Base-by-base conservation (phyloP, 805 yeast genomes). In the Metschnikowia similis region DNA sequence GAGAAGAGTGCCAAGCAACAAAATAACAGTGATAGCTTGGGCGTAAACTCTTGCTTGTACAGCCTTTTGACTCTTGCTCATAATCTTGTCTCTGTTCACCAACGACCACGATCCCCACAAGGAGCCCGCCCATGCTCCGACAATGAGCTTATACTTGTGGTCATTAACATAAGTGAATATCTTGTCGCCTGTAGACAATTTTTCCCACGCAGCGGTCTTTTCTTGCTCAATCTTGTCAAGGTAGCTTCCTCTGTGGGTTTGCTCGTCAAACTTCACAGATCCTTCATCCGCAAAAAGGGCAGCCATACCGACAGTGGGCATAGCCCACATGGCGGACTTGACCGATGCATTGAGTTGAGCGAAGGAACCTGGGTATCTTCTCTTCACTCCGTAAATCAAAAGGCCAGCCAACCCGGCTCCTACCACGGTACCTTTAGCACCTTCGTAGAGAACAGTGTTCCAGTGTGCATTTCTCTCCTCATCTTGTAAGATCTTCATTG, bases 11-110 rank as follows among this genome's bases (percentile, higher is more conserved):
- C 83, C 89, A 48, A 88, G 67, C 56, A 88, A 70, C 53, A 88
- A 70, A 9, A 79, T 78, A 48, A 89, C 90, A 1, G 96, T 86
- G 48, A 87, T 69, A 56, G 85, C 87, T 67, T 89, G 96, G 9
- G 96, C 96, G 64, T 88, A 88, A 87, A 88, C 88, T 79, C 96
- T 83, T 31, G 95, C 95, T 64, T 85, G 91, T 32, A 86, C 94
- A 44, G 87, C 81, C 66, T 87, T 89, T 70, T 89, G 96, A 5
- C 94, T 70, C 55, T 75, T 78, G 48, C 88, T 80, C 85, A 89
- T 79, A 64, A 83, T 72, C 55, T 82, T 84, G 65, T 89, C 96
- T 58, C 77, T 80, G 70, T 87, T 83, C 47, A 87, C 89, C 41
- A 72, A 60, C 42, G 69, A 79, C 89, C 92, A 89, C 4, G 95